Evolutionary conservation across 2,329 filamentous ascomycete species (phyloP).

Genomic region (Cladosporium cucumerinum): DNA sequence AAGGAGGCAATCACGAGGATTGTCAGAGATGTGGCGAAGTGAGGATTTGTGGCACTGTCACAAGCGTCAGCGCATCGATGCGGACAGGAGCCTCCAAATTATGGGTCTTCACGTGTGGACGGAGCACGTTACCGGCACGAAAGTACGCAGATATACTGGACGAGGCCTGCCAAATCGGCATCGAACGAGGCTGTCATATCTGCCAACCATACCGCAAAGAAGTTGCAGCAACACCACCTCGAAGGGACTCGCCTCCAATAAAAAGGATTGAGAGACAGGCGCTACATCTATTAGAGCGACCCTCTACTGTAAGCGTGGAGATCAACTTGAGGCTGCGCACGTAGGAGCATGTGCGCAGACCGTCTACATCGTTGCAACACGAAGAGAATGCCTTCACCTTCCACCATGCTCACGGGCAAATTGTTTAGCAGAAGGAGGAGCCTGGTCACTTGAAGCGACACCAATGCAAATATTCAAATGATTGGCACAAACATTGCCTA

Average conservation of each 20-base stretch:
- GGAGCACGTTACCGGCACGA: not conserved
- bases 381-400: not conserved
- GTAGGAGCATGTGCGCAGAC: not conserved
- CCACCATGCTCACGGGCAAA: not conserved
- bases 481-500: not conserved
- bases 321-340: not conserved
- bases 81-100: not conserved
- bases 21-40: conserved; percentile 58
- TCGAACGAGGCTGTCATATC: not conserved
- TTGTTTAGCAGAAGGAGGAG: not conserved
- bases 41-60: not conserved
- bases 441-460: not conserved
- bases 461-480: not conserved
- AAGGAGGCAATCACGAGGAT: conserved; percentile 62
- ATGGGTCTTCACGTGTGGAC: not conserved
- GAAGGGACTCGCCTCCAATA: not conserved
- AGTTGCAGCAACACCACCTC: not conserved
- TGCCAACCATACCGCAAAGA: not conserved
- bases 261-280: not conserved
- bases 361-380: not conserved
- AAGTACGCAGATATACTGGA: not conserved
- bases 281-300: not conserved
- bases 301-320: not conserved
- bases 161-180: not conserved
- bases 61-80: not conserved